These are phyloP conservation scores for Apiotrichum domesticum DNA, from an alignment of 1,284 basidiomycete species.

Conservation along the genomic window DNA sequence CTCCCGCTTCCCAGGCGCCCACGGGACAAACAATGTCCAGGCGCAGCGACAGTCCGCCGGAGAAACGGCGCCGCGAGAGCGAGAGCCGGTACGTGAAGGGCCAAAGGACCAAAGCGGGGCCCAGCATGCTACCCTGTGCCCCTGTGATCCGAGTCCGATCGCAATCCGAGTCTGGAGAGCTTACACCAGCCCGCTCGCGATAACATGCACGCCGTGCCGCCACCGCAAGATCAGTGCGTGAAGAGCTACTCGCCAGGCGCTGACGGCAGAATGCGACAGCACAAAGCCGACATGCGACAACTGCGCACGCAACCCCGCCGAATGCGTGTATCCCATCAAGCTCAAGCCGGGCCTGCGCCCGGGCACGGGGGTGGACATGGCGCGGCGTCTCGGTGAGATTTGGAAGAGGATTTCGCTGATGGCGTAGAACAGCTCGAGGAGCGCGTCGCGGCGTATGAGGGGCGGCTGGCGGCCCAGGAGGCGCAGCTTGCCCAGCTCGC, in stretches of 20 bases:
- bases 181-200: slow-evolving; percentile 16
- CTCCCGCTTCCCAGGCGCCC: too few species aligned
- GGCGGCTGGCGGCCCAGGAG: slow-evolving; percentile 31
- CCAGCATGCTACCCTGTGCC: too few species aligned
- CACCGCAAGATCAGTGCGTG: slow-evolving; percentile 18
- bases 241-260: neutral
- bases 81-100: too few species aligned
- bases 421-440: slow-evolving; percentile 36
- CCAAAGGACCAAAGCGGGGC: too few species aligned
- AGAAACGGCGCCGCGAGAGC: too few species aligned
- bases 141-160: too few species aligned
- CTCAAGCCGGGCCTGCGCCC: slow-evolving; percentile 45
- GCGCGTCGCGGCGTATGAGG: slow-evolving; percentile 28
- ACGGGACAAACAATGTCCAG: too few species aligned
- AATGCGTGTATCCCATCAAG: slow-evolving; percentile 42
- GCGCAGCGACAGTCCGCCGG: too few species aligned
- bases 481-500: slow-evolving; percentile 22
- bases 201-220: slow-evolving; percentile 18
- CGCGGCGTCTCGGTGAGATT: slow-evolving; percentile 40
- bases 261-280: slow-evolving; percentile 39
- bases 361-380: slow-evolving; percentile 43
- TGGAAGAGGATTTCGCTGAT: slow-evolving; percentile 1
- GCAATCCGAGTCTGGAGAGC: too few species aligned
- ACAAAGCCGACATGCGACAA: slow-evolving; percentile 43
- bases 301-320: slow-evolving; percentile 38